Evolutionary conservation across 2,329 filamentous ascomycete genomes (phyloP).

Genomic region (Arthrobotrys pseudoclavata): DNA sequence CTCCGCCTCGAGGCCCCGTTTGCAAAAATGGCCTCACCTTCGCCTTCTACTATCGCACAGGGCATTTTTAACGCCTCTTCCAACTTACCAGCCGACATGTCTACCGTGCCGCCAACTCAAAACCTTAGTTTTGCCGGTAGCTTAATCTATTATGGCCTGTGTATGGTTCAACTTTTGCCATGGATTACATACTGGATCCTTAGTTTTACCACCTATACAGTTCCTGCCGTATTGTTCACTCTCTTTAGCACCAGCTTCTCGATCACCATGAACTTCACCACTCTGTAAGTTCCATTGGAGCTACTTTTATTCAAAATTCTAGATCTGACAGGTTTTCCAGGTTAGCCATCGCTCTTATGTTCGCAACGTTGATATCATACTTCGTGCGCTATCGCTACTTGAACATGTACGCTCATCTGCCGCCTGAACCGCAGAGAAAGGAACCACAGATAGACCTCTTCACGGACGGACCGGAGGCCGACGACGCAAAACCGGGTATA

Average conservation of each 20-base stretch:
- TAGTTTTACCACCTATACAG: slow-evolving; percentile 86
- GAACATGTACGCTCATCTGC: slow-evolving; percentile 95
- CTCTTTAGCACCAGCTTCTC: slow-evolving; percentile 93
- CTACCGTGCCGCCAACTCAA: slow-evolving; percentile 53
- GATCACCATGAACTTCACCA: slow-evolving; percentile 98
- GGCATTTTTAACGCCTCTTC: slow-evolving; percentile 28
- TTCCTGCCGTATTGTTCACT: slow-evolving; percentile 89
- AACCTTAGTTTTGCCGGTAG: slow-evolving; percentile 38
- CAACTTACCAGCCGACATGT: slow-evolving; percentile 37
- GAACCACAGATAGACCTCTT: slow-evolving; percentile 96
- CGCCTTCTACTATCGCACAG: slow-evolving; percentile 15
- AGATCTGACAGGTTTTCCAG: slow-evolving; percentile 66
- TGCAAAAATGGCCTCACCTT: slow-evolving; percentile 50
- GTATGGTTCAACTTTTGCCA: slow-evolving; percentile 61
- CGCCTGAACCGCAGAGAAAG: slow-evolving; percentile 93
- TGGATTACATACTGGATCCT: slow-evolving; percentile 77
- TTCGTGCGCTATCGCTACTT: slow-evolving; percentile 94
- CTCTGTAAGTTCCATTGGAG: slow-evolving; percentile 74
- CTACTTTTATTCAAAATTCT: neutral
- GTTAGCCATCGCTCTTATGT: slow-evolving; percentile 80
- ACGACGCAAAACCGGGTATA: slow-evolving; percentile 83
- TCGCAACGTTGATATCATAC: slow-evolving; percentile 91
- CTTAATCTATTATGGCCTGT: slow-evolving; percentile 52
- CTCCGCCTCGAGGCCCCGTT: slow-evolving; percentile 5
- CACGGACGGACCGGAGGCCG: slow-evolving; percentile 89